phyloP scores from a whole-genome alignment of 2,329 filamentous ascomycete genomes.

The Myriosclerotinia scirpicola region DNA sequence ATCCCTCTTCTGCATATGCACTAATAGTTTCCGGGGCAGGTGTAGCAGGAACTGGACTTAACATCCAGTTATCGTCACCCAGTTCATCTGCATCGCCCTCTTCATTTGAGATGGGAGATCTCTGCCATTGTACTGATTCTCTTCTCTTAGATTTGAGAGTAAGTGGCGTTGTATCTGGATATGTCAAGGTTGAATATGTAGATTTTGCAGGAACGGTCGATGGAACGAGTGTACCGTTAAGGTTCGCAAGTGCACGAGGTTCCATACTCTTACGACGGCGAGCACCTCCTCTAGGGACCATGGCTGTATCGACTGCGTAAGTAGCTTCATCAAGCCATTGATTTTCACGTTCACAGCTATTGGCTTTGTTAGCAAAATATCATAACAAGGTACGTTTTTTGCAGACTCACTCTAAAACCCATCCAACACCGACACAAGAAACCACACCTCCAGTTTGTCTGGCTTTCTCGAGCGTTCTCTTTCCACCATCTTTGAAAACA shows the following conservation, averaged over 20 bases:
- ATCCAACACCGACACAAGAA: conserved; percentile 82
- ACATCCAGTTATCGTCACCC: conserved; percentile 33
- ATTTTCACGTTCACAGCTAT: conserved; percentile 72
- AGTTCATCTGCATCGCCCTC: conserved; percentile 26
- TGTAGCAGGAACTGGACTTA: conserved; percentile 39
- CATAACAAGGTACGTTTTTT: conserved; percentile 6
- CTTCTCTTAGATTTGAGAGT: conserved; percentile 38
- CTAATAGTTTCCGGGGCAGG: conserved; percentile 38
- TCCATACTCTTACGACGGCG: conserved; percentile 81
- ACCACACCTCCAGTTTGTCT: conserved; percentile 70
- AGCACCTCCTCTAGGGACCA: conserved; percentile 67
- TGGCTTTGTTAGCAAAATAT: conserved; percentile 38
- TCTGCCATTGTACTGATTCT: conserved; percentile 40
- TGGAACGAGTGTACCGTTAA: conserved; percentile 62
- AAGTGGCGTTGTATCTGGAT: conserved; percentile 35
- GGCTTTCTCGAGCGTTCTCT: conserved; percentile 79
- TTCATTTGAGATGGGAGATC: conserved; percentile 33
- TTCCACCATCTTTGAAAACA: conserved; percentile 83
- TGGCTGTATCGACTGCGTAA: conserved; percentile 67
- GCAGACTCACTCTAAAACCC: conserved; percentile 77
- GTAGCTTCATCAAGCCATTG: conserved; percentile 72
- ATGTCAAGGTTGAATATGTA: conserved; percentile 39
- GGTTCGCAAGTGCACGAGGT: conserved; percentile 66
- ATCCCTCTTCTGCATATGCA: conserved; percentile 37
- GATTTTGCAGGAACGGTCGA: conserved; percentile 38